Evolutionary conservation across 202 grass and related monocot species (phyloP), one percentile per base, ranked within the genome.

Genomic region (Panicum hallii): DNA sequence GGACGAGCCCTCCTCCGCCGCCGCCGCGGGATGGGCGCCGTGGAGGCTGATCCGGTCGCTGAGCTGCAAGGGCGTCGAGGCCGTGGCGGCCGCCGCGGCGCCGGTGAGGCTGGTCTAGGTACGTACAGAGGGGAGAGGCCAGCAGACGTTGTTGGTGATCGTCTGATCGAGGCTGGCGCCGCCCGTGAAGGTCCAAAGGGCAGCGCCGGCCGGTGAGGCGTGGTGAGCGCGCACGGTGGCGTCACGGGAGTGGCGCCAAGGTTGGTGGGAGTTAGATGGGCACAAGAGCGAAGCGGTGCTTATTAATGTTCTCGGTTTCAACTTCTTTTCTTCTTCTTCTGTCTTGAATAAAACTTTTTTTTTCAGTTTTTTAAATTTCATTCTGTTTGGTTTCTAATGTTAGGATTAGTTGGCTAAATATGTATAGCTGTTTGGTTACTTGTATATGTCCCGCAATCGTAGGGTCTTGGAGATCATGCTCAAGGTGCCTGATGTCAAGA

Each of bases 11-110:
- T 26, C 50, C 11, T 19, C 64, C 1, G 14, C 42, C 19, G 70
- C 56, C 28, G 32, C 32, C 7, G 72, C 50, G 23, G 82, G 41
- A 52, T 77, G 82, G 70, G 79, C 83, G 67, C 88, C 89, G 6
- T 93, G 93, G 95, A 89, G 63, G 68, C 49, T 95, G 78, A 79
- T 95, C 48, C 82, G 90, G 45, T 98, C 91, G 9, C 85, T 98
- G 11, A 98, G 91, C 81, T 98, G 95, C 86, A 87, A 72, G 80
- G 93, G 87, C 72, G 30, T 97, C 47, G 95, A 93, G 82, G 92
- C 87, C 79, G 87, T 89, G 42, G 85, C 89, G 56, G 85, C 85
- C 22, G 65, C 79, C 12, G 67, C 89, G 30, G 84, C 87, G 61
- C 91, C 94, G 7, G 83, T 88, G 70, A 91, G 87, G 70, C 70